Evolutionary conservation across 2,329 filamentous ascomycete genomes (phyloP), one percentile per base, ranked within the genome.

Genomic region (Verticillium albo-atrum): DNA sequence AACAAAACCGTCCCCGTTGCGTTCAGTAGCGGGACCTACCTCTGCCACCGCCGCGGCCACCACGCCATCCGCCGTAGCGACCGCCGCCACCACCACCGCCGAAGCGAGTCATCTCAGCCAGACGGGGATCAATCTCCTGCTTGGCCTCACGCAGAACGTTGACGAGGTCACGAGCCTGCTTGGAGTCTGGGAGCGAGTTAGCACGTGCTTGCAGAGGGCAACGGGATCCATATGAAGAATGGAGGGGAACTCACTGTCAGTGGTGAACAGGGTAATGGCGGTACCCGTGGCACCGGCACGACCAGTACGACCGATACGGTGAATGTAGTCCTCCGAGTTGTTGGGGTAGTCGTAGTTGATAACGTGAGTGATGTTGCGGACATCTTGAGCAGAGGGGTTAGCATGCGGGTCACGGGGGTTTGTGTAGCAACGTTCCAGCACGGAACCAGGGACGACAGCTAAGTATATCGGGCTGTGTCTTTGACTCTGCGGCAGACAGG

Each of bases 301-400:
- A 70, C 95, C 94, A 70, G 95, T 98, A 80, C 95, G 90, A 71
- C 95, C 95, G 77, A 94, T 95, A 76, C 95, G 90, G 75, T 97
- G 95, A 68, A 98, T 96, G 72, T 98, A 98, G 74, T 98, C 94
- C 82, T 99, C 95, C 71, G 95, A 87, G 79, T 98, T 98, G 84
- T 98, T 98, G 77, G 94, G 94, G 80, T 98, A 98, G 78, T 98
- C 95, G 91, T 98, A 97, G 88, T 98, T 98, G 82, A 99, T 86
- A 80, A 99, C 95, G 82, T 99, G 95, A 80, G 95, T 98, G 83
- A 99, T 99, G 86, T 99, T 96, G 82, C 93, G 94, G 83, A 99
- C 95, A 90, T 99, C 95, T 98, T 97, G 74, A 73, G 71, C 72
- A 70, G 70, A 71, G 77, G 86, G 84, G 90, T 96, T 96, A 96